phyloP scores from a whole-genome alignment of 805 yeast genomes.

The Grigorovia humatica region DNA sequence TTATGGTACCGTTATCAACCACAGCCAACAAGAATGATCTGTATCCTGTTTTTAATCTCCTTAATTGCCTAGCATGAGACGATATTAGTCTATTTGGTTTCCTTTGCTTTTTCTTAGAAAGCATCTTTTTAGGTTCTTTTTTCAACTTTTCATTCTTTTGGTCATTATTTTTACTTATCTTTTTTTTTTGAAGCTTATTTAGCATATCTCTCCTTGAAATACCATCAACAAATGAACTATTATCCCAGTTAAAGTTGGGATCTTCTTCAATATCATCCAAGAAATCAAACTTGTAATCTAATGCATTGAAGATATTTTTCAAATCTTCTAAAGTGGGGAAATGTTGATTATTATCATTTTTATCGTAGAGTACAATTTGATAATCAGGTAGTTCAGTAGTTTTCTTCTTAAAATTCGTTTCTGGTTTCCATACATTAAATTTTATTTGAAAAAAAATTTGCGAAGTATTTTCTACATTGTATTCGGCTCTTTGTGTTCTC shows the following conservation, averaged over 20 bases:
- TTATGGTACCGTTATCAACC: slow-evolving; percentile 65
- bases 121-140: background rate
- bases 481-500: slow-evolving; percentile 18
- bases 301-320: slow-evolving; percentile 26
- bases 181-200: slow-evolving; percentile 4
- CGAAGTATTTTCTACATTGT: slow-evolving; percentile 42
- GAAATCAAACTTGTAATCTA: slow-evolving; percentile 25
- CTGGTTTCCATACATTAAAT: slow-evolving; percentile 80
- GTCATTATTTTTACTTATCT: background rate
- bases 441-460: slow-evolving; percentile 20
- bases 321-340: slow-evolving; percentile 42
- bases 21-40: slow-evolving; percentile 50
- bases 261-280: slow-evolving; percentile 21
- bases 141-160: slow-evolving; percentile 1
- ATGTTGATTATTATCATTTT: slow-evolving; percentile 24
- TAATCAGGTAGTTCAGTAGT: slow-evolving; percentile 66
- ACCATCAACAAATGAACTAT: slow-evolving; percentile 12
- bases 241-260: slow-evolving; percentile 12
- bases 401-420: slow-evolving; percentile 56
- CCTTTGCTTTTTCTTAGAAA: slow-evolving; percentile 4
- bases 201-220: slow-evolving; percentile 7
- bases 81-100: slow-evolving; percentile 9
- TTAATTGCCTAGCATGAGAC: slow-evolving; percentile 26
- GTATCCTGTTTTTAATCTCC: slow-evolving; percentile 42
- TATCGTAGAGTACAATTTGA: slow-evolving; percentile 51